Evolutionary conservation across 176 grass and related monocot genomes (phyloP).

Genomic region (Ananas comosus): DNA sequence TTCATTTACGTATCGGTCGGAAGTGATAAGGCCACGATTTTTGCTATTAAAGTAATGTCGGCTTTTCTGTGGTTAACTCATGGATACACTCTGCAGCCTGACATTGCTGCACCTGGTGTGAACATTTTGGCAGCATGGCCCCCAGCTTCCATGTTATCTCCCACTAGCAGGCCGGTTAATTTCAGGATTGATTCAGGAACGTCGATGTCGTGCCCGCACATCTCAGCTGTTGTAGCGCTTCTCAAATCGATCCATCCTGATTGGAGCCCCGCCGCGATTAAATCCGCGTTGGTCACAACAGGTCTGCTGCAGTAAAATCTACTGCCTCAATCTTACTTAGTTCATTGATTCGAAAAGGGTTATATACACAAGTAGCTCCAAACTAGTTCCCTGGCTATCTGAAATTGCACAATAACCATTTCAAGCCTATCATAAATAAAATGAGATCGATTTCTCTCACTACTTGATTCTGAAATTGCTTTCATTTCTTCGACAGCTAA

Average conservation of each 20-base stretch:
- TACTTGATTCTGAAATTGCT: not conserved
- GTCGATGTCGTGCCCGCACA: slow-evolving; percentile 88
- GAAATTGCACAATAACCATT: no score
- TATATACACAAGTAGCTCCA: no score
- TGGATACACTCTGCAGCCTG: slow-evolving; percentile 45
- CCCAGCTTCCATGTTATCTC: slow-evolving; percentile 52
- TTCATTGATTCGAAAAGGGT: no score
- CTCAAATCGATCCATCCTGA: slow-evolving; percentile 79
- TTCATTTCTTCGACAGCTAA: slow-evolving; percentile 32
- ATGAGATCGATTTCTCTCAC: not conserved
- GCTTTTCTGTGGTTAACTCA: not conserved
- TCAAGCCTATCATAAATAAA: no score
- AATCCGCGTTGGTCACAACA: slow-evolving; percentile 90
- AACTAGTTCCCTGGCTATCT: no score
- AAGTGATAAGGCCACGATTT: no score
- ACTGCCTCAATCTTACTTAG: not conserved
- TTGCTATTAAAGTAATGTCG: not conserved
- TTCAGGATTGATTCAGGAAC: slow-evolving; percentile 95
- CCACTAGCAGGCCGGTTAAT: slow-evolving; percentile 34
- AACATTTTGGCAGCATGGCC: slow-evolving; percentile 96
- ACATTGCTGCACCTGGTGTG: slow-evolving; percentile 83
- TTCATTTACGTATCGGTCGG: no score
- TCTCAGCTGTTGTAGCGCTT: slow-evolving; percentile 63
- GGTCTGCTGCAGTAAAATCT: slow-evolving; percentile 25
- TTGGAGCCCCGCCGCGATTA: slow-evolving; percentile 84